Evolutionary conservation across 768 basidiomycete species (phyloP), one percentile per base, ranked within the genome.

Genomic region (Psilocybe cyanescens): DNA sequence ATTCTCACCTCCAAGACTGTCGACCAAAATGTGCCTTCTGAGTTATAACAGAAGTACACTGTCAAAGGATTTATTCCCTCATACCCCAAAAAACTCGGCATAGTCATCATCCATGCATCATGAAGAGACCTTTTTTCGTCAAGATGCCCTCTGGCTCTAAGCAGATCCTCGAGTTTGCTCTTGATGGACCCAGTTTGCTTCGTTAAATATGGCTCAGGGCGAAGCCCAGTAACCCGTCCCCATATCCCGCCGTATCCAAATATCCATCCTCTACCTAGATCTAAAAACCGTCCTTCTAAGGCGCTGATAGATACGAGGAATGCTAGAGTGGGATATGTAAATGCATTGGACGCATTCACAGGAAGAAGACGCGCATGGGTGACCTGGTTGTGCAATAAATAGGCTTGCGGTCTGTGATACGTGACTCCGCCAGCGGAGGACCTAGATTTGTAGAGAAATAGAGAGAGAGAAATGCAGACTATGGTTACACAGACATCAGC

Each of bases 31-130:
- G 49, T 45, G 0, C 65, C 71, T 4, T 68, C 60, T 46, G 45
- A 2, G 31, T 76, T 68, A 68, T 91, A 91, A 67, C 85, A 82
- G 63, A 85, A 89, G 71, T 89, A 90, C 28, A 88, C 84, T 1
- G 86, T 86, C 46, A 91, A 72, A 0, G 90, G 90, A 60, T 91
- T 91, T 56, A 90, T 87, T 0, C 87, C 90, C 68, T 89, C 86
- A 55, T 79, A 83, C 0, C 90, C 90, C 30, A 87, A 60, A 55
- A 85, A 83, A 55, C 81, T 85, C 3, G 89, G 90, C 86, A 90
- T 90, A 2, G 90, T 89, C 74, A 91, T 75, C 78, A 91, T 82
- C 88, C 89, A 93, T 0, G 83, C 81, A 60, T 85, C 85, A 5
- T 79, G 74, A 4, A 88, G 37, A 3, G 55, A 52, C 12, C 62